Conservation (phyloP, 495 filamentous ascomycete species). For the Penicillium angulare region DNA sequence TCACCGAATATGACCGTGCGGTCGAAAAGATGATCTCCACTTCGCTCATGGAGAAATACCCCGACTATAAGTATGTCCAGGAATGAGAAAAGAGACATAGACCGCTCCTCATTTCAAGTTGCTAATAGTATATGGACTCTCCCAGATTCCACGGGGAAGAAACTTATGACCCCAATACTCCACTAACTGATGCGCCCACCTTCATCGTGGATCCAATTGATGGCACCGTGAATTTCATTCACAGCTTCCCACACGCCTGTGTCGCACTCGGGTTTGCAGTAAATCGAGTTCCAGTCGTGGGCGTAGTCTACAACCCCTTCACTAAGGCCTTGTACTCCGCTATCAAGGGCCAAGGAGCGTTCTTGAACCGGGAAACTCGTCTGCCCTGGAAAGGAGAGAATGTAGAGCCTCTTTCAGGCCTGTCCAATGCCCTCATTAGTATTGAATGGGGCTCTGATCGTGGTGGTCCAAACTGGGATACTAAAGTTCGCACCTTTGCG, state of each 20-base stretch:
- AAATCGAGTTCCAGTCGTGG: constrained; percentile 61
- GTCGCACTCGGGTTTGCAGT: constrained; percentile 78
- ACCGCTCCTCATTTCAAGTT: not conserved
- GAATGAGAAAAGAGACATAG: no score
- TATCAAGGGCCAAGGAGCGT: constrained; percentile 68
- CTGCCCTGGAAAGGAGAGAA: constrained; percentile 52
- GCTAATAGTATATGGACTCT: not conserved
- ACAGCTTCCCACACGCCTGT: constrained; percentile 75
- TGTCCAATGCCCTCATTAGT: constrained; percentile 63
- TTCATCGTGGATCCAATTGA: constrained; percentile 91
- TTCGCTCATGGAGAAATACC: constrained; percentile 62
- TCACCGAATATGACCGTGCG: constrained; percentile 82
- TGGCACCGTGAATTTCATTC: constrained; percentile 87
- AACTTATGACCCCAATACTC: constrained; percentile 68
- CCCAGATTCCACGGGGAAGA: constrained; percentile 75
- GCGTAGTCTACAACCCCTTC: constrained; percentile 84
- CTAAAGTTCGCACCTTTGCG: constrained; percentile 69
- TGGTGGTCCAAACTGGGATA: constrained; percentile 69
- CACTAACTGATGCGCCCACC: constrained; percentile 67
- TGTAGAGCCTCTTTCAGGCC: constrained; percentile 53
- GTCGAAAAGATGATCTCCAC: constrained; percentile 74
- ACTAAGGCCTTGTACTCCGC: constrained; percentile 66
- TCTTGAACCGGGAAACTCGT: constrained; percentile 48
- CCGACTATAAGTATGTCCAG: constrained; percentile 62
- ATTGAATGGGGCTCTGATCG: constrained; percentile 80